These are phyloP conservation scores for Erysiphe pulchra DNA, from an alignment of 2,329 filamentous ascomycete genomes.

Conservation along the genomic window DNA sequence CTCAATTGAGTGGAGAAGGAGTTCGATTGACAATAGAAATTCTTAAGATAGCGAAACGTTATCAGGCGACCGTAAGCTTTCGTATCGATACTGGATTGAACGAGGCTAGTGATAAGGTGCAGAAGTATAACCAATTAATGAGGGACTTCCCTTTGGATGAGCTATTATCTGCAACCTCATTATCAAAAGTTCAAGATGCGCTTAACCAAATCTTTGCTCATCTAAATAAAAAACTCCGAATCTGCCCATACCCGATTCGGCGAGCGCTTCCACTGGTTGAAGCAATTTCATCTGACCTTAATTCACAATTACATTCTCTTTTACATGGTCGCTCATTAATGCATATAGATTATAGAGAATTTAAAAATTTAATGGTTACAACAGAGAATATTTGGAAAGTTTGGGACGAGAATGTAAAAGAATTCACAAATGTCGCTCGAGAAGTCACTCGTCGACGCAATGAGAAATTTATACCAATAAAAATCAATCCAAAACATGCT, in stretches of 20 bases:
- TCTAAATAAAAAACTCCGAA: conserved; percentile 91
- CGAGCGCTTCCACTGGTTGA: conserved; percentile 85
- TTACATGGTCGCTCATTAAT: conserved; percentile 72
- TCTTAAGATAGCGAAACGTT: conserved; percentile 87
- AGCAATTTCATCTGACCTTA: conserved; percentile 81
- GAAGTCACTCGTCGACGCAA: conserved; percentile 82
- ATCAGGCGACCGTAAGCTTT: conserved; percentile 93
- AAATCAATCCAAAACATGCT: conserved; percentile 67
- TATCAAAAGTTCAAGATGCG: conserved; percentile 72
- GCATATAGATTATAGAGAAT: conserved; percentile 78
- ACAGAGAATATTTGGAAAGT: conserved; percentile 68
- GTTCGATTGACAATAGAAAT: conserved; percentile 83
- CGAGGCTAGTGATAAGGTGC: conserved; percentile 84
- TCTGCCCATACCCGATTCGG: conserved; percentile 84
- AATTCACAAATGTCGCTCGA: conserved; percentile 91
- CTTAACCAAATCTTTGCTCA: conserved; percentile 77
- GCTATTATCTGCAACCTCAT: conserved; percentile 68
- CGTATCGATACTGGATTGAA: conserved; percentile 86
- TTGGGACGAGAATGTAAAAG: conserved; percentile 92
- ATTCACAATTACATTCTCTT: conserved; percentile 61
- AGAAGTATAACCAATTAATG: conserved; percentile 98
- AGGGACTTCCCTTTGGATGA: conserved; percentile 93
- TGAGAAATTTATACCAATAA: conserved; percentile 97
- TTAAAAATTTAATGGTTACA: conserved; percentile 58
- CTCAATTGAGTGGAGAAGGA: conserved; percentile 66